Evolutionary conservation across 768 basidiomycete genomes (phyloP).

Genomic region (Exsudoporus frostii): DNA sequence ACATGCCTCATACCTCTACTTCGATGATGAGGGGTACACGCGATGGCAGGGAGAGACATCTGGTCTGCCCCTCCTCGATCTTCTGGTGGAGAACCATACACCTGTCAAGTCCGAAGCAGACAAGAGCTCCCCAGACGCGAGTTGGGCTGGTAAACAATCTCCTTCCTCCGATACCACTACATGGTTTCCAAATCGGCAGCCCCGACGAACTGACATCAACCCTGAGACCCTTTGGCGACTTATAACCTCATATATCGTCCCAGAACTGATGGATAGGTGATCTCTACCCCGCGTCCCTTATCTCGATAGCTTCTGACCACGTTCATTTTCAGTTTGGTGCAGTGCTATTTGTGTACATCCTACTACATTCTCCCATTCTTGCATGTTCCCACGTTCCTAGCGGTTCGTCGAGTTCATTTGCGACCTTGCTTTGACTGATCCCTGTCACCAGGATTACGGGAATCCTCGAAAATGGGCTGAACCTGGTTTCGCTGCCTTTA

Average conservation of each 20-base stretch:
- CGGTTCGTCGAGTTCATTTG: slow-evolving; percentile 42
- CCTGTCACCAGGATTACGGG: slow-evolving; percentile 70
- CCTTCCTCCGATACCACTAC: slow-evolving; percentile 39
- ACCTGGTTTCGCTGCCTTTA: slow-evolving; percentile 91
- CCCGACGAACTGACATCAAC: slow-evolving; percentile 72
- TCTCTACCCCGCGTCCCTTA: slow-evolving; percentile 23
- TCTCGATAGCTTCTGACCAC: slow-evolving; percentile 12
- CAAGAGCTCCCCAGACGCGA: slow-evolving; percentile 22
- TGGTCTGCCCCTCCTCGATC: slow-evolving; percentile 82
- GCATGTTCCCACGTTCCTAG: slow-evolving; percentile 85
- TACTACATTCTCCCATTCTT: slow-evolving; percentile 91
- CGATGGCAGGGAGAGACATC: slow-evolving; percentile 93
- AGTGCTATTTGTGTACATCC: slow-evolving; percentile 87
- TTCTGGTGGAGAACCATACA: slow-evolving; percentile 71
- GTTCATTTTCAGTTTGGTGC: slow-evolving; percentile 55
- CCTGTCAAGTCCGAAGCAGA: slow-evolving; percentile 36
- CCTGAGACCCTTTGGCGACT: slow-evolving; percentile 86
- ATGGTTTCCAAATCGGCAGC: slow-evolving; percentile 85
- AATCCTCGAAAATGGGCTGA: slow-evolving; percentile 95
- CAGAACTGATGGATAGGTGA: slow-evolving; percentile 92
- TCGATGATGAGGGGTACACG: slow-evolving; percentile 84
- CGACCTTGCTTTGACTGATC: slow-evolving; percentile 15
- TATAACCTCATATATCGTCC: slow-evolving; percentile 81
- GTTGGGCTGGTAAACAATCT: slow-evolving; percentile 31
- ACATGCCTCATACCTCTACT: slow-evolving; percentile 78